Evolutionary conservation across 768 basidiomycete genomes (phyloP).

Genomic region (Termitomyces sp.): DNA sequence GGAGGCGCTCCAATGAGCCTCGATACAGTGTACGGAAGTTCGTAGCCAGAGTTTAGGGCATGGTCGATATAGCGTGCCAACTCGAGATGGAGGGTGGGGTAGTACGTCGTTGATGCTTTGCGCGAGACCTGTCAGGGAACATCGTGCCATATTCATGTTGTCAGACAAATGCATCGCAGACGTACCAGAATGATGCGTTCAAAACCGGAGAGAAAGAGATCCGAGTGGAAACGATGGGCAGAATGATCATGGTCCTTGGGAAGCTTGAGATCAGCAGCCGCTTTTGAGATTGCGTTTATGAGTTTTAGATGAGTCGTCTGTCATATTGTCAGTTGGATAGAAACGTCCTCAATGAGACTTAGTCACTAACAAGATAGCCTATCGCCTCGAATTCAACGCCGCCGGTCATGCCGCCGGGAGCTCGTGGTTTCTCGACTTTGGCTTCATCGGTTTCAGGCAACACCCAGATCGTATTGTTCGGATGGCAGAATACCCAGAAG

Average conservation of each 20-base stretch:
- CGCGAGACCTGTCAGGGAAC: slow-evolving; percentile 66
- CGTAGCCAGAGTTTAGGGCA: slow-evolving; percentile 59
- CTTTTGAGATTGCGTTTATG: slow-evolving; percentile 71
- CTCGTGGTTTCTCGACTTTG: slow-evolving; percentile 83
- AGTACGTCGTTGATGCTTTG: slow-evolving; percentile 92
- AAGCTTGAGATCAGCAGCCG: slow-evolving; percentile 58
- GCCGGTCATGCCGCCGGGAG: slow-evolving; percentile 97
- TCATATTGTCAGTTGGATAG: neutral
- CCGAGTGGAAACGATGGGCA: slow-evolving; percentile 76
- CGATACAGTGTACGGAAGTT: slow-evolving; percentile 77
- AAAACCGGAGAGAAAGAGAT: slow-evolving; percentile 87
- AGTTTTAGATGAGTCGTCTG: slow-evolving; percentile 88
- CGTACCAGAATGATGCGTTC: slow-evolving; percentile 80
- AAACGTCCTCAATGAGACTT: neutral
- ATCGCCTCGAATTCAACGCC: slow-evolving; percentile 99
- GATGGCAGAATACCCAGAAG: slow-evolving; percentile 97
- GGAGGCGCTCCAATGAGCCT: slow-evolving; percentile 81
- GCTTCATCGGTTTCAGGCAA: slow-evolving; percentile 78
- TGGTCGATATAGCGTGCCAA: slow-evolving; percentile 79
- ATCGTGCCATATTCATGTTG: too few species aligned
- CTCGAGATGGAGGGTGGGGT: slow-evolving; percentile 92
- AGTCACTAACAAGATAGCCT: slow-evolving; percentile 73
- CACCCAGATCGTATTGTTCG: slow-evolving; percentile 88
- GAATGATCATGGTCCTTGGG: slow-evolving; percentile 68
- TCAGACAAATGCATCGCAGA: slow-evolving; percentile 28